Evolutionary conservation across 495 filamentous ascomycete genomes (phyloP).

Genomic region (Bacidia rubella): DNA sequence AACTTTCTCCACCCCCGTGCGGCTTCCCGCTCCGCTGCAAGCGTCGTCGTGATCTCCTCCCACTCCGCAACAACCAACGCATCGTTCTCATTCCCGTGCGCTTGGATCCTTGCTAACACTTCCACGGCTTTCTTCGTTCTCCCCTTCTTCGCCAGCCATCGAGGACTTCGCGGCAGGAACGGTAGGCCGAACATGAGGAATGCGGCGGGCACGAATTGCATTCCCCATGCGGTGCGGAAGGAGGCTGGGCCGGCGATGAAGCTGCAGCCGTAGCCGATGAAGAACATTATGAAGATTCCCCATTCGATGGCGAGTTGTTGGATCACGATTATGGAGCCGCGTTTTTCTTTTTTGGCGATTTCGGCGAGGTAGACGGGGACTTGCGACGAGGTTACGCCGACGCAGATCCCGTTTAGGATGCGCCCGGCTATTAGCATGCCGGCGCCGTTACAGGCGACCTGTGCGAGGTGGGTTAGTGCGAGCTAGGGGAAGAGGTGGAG

Average conservation of each 20-base stretch:
- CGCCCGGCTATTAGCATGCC: conserved; percentile 57
- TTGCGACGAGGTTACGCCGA: conserved; percentile 64
- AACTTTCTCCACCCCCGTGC: conserved; percentile 44
- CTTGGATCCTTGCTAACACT: conserved; percentile 56
- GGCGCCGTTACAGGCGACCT: conserved; percentile 40
- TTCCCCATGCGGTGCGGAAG: conserved; percentile 61
- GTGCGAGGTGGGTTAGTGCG: no score
- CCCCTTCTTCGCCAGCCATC: conserved; percentile 60
- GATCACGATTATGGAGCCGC: conserved; percentile 57
- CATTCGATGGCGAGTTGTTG: conserved; percentile 68
- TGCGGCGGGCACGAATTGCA: conserved; percentile 55
- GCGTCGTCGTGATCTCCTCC: conserved; percentile 51
- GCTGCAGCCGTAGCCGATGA: conserved; percentile 47
- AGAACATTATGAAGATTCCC: conserved; percentile 47
- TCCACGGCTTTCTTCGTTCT: conserved; percentile 54
- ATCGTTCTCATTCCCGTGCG: conserved; percentile 46
- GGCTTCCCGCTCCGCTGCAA: conserved; percentile 43
- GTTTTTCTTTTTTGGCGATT: conserved; percentile 51
- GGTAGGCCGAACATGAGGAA: conserved; percentile 49
- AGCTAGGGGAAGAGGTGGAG: no score
- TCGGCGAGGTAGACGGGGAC: conserved; percentile 75
- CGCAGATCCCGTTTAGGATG: conserved; percentile 56
- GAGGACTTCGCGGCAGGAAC: conserved; percentile 59
- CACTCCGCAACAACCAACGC: conserved; percentile 58
- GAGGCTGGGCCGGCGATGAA: conserved; percentile 47